phyloP scores from a whole-genome alignment of 2,329 filamentous ascomycete genomes.

The Macrophomina pseudophaseolina region DNA sequence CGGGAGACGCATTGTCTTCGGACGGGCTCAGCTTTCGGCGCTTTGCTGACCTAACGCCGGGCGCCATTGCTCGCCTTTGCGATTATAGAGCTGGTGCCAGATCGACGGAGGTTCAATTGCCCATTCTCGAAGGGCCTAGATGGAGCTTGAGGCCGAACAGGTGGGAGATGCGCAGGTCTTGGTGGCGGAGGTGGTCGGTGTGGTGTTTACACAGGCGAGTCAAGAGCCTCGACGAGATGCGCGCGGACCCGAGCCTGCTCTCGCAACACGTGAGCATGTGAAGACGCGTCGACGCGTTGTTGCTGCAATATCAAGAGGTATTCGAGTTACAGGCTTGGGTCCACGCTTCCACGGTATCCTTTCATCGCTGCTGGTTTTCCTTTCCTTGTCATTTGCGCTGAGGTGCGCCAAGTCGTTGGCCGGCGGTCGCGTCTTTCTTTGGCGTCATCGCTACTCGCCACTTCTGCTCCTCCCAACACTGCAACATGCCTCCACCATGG shows the following conservation, averaged over 20 bases:
- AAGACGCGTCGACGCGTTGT: constrained; percentile 5
- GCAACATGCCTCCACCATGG: constrained; percentile 36
- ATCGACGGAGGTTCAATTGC: not conserved
- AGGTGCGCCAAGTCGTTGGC: constrained; percentile 11
- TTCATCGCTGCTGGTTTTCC: no score
- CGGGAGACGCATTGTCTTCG: constrained; percentile 1
- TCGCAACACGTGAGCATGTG: constrained; percentile 16
- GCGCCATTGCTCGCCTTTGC: not conserved
- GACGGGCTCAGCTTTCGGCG: constrained; percentile 17
- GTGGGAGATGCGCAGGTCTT: not conserved
- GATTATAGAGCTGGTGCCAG: no score
- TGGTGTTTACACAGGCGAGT: constrained; percentile 13
- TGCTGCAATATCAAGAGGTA: not conserved
- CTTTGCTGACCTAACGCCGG: constrained; percentile 15
- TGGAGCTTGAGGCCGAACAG: not conserved
- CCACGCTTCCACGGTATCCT: no score
- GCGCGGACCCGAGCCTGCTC: not conserved
- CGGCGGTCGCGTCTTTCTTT: constrained; percentile 15
- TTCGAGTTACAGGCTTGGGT: not conserved
- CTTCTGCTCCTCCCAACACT: not conserved
- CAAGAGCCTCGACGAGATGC: not conserved
- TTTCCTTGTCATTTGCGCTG: not conserved
- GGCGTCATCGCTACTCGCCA: constrained; percentile 15
- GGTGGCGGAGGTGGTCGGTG: not conserved
- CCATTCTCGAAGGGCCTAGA: not conserved